phyloP scores from a whole-genome alignment of 306 rosid species.

The Delonix regia region DNA sequence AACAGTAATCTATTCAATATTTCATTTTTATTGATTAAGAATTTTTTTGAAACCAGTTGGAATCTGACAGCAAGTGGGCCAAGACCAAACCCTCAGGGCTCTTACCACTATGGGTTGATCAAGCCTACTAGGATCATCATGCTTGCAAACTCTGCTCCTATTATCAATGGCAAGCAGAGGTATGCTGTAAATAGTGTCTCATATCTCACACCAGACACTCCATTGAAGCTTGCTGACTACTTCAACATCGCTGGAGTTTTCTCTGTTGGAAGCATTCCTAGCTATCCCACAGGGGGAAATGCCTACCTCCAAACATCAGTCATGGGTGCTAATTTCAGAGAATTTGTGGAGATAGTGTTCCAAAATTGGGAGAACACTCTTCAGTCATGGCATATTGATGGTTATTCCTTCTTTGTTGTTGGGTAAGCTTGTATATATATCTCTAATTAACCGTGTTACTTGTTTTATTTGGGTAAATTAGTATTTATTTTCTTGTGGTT shows the following conservation, averaged over 20 bases:
- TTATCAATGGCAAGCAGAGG: conserved; percentile 89
- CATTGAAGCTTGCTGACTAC: conserved; percentile 84
- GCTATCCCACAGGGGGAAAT: conserved; percentile 61
- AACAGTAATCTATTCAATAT: background rate
- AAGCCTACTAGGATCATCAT: conserved; percentile 71
- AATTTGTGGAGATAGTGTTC: conserved; percentile 85
- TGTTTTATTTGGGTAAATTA: background rate
- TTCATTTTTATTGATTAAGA: background rate
- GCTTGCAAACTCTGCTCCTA: conserved; percentile 84
- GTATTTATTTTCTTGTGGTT: background rate
- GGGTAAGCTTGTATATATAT: conserved; percentile 58
- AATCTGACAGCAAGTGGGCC: conserved; percentile 97
- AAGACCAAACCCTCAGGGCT: conserved; percentile 97
- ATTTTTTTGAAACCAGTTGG: conserved; percentile 54
- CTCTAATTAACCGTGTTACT: background rate
- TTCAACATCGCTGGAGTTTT: conserved; percentile 84
- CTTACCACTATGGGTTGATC: conserved; percentile 90
- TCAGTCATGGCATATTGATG: conserved; percentile 96
- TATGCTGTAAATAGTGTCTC: conserved; percentile 91
- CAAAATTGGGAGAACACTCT: conserved; percentile 88
- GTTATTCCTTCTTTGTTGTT: conserved; percentile 84
- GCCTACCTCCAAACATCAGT: conserved; percentile 88
- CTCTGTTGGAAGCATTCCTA: conserved; percentile 76
- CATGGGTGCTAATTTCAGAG: conserved; percentile 78
- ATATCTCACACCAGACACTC: conserved; percentile 70